These are phyloP conservation scores for Pulicaria dysenterica DNA, from an alignment of 129 eudicot genomes.

Conservation along the genomic window DNA sequence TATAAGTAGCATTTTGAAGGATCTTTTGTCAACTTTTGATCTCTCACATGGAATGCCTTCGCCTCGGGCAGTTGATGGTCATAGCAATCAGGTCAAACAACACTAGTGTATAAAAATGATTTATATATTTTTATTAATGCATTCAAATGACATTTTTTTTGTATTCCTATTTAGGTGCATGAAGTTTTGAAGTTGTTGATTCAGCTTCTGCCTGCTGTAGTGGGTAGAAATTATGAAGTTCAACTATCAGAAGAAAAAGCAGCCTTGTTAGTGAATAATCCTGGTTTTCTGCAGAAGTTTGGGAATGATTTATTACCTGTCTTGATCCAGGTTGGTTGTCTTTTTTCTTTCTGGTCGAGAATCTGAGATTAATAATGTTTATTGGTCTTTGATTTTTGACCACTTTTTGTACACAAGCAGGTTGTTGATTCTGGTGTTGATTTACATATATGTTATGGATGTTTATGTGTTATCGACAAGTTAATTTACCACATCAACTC, in stretches of 20 bases:
- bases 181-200: constrained; percentile 85
- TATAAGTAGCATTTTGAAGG: constrained; percentile 70
- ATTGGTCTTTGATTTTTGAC: constrained; percentile 11
- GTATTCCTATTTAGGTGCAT: constrained; percentile 48
- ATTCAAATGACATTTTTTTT: constrained; percentile 21
- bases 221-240: constrained; percentile 45
- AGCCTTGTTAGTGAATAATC: constrained; percentile 54
- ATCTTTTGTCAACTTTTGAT: constrained; percentile 53
- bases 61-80: constrained; percentile 57
- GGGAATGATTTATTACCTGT: constrained; percentile 72
- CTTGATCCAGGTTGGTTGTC: constrained; percentile 66
- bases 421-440: constrained; percentile 84
- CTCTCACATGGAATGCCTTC: constrained; percentile 72
- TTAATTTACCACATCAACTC: constrained; percentile 64
- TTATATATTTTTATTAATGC: not conserved
- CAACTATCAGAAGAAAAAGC: constrained; percentile 51
- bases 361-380: not conserved
- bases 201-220: constrained; percentile 72
- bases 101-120: not conserved
- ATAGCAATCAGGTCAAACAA: constrained; percentile 55
- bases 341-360: not conserved
- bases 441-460: constrained; percentile 64
- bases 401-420: constrained; percentile 41
- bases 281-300: constrained; percentile 66
- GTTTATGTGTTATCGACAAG: constrained; percentile 76